These are phyloP conservation scores for Picea abies DNA, from an alignment of 83 land plant species.

Conservation along the genomic window DNA sequence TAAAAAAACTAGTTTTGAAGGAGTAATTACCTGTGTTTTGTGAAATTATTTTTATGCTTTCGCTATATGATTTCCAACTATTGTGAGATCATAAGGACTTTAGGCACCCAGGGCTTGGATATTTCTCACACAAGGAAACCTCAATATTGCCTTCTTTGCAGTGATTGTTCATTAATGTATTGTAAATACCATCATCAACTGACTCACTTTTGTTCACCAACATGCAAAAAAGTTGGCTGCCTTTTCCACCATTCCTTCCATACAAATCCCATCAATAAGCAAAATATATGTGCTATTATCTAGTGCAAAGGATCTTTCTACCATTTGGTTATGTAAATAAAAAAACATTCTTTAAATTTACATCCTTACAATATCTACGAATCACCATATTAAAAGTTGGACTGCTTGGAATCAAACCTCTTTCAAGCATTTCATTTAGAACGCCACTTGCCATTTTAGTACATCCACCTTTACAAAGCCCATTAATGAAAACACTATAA, in stretches of 20 bases:
- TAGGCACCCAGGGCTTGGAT: too few relatives aligned
- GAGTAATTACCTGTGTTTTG: too few relatives aligned
- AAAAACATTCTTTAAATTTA: conserved; percentile 63
- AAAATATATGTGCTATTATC: conserved; percentile 58
- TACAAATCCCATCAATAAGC: conserved; percentile 63
- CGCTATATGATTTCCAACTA: too few relatives aligned
- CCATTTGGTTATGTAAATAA: conserved; percentile 64
- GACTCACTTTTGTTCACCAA: conserved; percentile 50
- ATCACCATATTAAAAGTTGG: conserved; percentile 63
- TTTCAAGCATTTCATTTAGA: conserved; percentile 58
- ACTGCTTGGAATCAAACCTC: conserved; percentile 59
- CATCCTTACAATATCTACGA: conserved; percentile 55
- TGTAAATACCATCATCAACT: conserved; percentile 54
- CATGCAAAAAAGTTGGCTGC: conserved; percentile 53
- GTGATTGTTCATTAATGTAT: conserved; percentile 48
- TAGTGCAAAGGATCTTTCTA: conserved; percentile 60
- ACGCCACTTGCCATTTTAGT: conserved; percentile 38
- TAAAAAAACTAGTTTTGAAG: too few relatives aligned
- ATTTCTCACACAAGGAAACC: conserved; percentile 29
- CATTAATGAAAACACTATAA: conserved; percentile 53
- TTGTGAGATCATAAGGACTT: too few relatives aligned
- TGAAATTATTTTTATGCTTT: too few relatives aligned
- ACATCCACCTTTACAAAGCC: conserved; percentile 43
- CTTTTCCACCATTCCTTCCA: conserved; percentile 50
- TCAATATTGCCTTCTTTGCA: conserved; percentile 57